A percentile compares a stretch with the other conserved stretches of the same genome.
Conservation (phyloP, 2,329 filamentous ascomycete genomes). For the Epichloe hybrida region DNA sequence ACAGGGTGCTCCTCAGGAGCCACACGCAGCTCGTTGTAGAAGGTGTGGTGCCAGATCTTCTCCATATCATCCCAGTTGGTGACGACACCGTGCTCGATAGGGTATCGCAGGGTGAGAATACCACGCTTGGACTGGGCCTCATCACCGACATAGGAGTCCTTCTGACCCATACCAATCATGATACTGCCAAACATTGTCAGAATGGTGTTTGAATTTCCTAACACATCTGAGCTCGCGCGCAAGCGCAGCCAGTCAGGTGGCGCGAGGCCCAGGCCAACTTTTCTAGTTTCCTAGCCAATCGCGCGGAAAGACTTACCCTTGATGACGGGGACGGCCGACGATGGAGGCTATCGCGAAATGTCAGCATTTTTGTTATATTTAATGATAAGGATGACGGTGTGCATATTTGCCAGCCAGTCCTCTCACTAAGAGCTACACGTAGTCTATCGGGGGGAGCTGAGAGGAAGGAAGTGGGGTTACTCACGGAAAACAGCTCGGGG, state of each 20-base stretch:
- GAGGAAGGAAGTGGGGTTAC: constrained; percentile 30
- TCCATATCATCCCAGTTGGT: constrained; percentile 99
- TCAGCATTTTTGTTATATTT: constrained; percentile 20
- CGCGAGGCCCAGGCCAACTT: neutral
- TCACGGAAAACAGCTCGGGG: constrained; percentile 99
- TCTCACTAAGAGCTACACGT: constrained; percentile 6
- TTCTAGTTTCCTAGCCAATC: neutral
- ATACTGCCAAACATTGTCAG: constrained; percentile 48
- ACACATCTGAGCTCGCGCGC: neutral
- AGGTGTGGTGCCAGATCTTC: constrained; percentile 99
- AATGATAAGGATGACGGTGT: neutral
- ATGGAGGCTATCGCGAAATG: constrained; percentile 63
- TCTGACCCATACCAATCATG: constrained; percentile 99
- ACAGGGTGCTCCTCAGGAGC: constrained; percentile 99
- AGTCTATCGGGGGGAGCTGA: constrained; percentile 1
- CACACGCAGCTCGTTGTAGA: constrained; percentile 99
- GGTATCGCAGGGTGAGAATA: constrained; percentile 99
- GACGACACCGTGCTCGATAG: constrained; percentile 99
- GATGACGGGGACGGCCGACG: constrained; percentile 97
- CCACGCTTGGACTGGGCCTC: constrained; percentile 99
- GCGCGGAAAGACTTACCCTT: constrained; percentile 67
- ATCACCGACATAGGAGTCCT: constrained; percentile 99
- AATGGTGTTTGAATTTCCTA: neutral
- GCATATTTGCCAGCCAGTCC: constrained; percentile 1
- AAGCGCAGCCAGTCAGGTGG: neutral